Base-by-base conservation (phyloP, 140 eudicot genomes). In the Bidens hawaiensis region DNA sequence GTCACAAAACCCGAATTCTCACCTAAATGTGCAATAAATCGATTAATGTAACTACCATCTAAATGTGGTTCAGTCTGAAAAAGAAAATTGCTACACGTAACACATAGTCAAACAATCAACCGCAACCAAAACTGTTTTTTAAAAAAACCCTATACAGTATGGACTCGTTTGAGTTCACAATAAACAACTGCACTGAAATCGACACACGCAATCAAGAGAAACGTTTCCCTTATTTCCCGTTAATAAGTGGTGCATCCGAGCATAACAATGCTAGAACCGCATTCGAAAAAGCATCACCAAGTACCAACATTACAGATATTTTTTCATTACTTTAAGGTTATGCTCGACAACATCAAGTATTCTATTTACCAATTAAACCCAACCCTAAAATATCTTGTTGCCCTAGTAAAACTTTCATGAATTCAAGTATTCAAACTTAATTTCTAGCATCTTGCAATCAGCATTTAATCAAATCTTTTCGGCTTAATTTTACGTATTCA, bases 21-120 rank as follows among this genome's bases (percentile, higher is more conserved):
- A 46, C 54, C 47, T 55, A 33, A 65, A 43, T 7, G 23, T 40
- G 59, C 16, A 62, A 14, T 51, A 46, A 62, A 71, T 13, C 28
- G 22, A 19, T 26, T 40, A 62, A 70, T 62, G 63, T 28, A 53
- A 72, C 65, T 53, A 53, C 51, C 71, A 64, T 54, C 77, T 43
- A 62, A 40, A 63, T 65, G 58, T 43, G 40, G 59, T 43, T 51
- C 45, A 56, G 53, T 31, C 36, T n/a, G n/a, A n/a, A 21, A 45
- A 26, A 30, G 9, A 34, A 51, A 36, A 40, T 11, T 43, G 67
- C 46, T 45, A 50, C 33, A 13, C 22, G 9, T 18, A 53, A 31
- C 54, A 46, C 6, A 45, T 31, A 45, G 41, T 27, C 16, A 36
- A 46, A 60, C 62, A 5, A 43, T 55, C 58, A 43, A 17, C 66